Conservation (phyloP, 2,329 filamentous ascomycete species). For the Beauveria scarabaeidicola region DNA sequence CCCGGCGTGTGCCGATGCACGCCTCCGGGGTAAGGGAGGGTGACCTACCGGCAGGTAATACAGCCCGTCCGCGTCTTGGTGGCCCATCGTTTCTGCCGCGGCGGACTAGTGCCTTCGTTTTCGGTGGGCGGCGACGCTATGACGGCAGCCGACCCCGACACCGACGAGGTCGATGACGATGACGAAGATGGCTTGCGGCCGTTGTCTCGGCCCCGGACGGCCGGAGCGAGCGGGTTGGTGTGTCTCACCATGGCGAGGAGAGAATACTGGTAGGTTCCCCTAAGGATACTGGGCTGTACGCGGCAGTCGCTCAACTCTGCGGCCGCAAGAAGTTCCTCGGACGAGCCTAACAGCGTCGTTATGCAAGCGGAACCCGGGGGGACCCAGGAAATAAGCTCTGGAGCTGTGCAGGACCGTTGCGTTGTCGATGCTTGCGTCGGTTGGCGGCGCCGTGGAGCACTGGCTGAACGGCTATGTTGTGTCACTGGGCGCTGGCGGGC, state of each 20-base stretch:
- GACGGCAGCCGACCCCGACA: background rate
- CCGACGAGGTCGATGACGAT: background rate
- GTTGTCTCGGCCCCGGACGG: background rate
- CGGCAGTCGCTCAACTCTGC: background rate
- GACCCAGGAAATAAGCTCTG: background rate
- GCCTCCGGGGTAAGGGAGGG: background rate
- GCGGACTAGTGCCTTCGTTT: background rate
- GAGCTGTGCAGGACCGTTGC: conserved; percentile 6
- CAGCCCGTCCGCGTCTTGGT: conserved; percentile 9
- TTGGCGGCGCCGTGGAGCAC: background rate
- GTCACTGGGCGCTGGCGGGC: background rate
- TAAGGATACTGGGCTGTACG: background rate
- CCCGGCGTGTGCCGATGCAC: background rate
- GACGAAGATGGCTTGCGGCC: background rate
- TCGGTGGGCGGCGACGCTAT: conserved; percentile 2
- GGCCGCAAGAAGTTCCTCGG: background rate
- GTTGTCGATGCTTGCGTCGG: conserved; percentile 6
- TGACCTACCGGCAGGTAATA: conserved; percentile 5
- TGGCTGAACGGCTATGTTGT: background rate
- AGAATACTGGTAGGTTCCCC: background rate
- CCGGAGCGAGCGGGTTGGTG: background rate
- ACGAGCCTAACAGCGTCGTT: background rate
- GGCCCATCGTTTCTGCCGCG: conserved; percentile 8
- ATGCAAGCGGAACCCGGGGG: background rate
- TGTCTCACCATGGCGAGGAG: background rate